Evolutionary conservation across 768 basidiomycete species (phyloP), one percentile per base, ranked within the genome.

Genomic region (Tulasnella sp.): DNA sequence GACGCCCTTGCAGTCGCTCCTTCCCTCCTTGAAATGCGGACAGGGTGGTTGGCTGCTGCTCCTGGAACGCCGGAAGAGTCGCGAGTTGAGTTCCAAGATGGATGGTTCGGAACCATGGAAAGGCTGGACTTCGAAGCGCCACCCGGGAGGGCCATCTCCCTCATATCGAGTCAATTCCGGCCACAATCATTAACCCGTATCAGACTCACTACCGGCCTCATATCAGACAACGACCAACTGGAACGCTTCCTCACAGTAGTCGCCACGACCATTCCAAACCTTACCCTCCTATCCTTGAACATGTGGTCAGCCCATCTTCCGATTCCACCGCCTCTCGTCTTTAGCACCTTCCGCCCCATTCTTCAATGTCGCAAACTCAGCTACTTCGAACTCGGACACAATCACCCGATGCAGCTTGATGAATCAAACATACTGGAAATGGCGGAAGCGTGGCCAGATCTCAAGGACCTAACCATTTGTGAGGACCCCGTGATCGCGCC

Each of bases 341-440:
- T 75, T 51, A 42, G 55, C 75, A 75, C 75, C 35, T 67, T 75
- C 75, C 75, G 75, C 5, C 75, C 75, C 29, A 39, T 75, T 23
- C 51, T 75, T n/a, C 46, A 46, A 29, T 75, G 75, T 42, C 75
- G 75, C 51, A 51, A 75, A 40, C 46, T 75, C 46, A 61, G 51
- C 29, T 75, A 75, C 75, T 75, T 75, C 26, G 75, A 75, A 29
- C 51, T 75, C 20, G 75, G 75, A 39, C 75, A 75, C 75, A 75
- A 75, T 67, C 75, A 75, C 29, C 75, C 75, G 15, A 46, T 75
- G 35, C 75, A 55, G 51, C 75, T 75, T 1, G 57, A 55, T 39
- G 75, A 75, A 39, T 29, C 26, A 32, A 46, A 75, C 20, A 61
- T 75, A 6, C 26, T 40, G 29, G 75, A 75, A 29, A 51, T 75